Base-by-base conservation (phyloP, 768 basidiomycete species). In the Amanita exitialis region DNA sequence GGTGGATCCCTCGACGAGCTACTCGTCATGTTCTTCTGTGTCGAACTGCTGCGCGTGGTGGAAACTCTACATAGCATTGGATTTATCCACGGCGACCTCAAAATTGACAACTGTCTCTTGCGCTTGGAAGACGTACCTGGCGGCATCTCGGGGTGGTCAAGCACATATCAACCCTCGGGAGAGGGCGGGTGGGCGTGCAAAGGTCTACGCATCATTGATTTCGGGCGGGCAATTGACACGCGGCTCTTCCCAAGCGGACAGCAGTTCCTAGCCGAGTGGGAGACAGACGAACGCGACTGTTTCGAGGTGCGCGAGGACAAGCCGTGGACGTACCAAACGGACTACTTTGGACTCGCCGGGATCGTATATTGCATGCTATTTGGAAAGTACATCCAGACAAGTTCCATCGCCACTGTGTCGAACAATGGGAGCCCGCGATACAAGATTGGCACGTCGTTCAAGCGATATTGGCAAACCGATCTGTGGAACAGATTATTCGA, bases 41-140 rank as follows among this genome's bases (percentile, higher is more conserved):
- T 95, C 60, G 96, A 98, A 65, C 78, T 98, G 5, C 66, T 97
- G 35, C 83, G 83, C 23, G 67, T 88, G 8, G 66, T 97, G 38
- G 92, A 94, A 61, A 82, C 76, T 15, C 78, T 97, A 63, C 96
- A 98, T 64, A 51, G 61, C 13, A 70, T 75, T 0, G 90, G 91
- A 9, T 90, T 98, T 69, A 89, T 99, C 58, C 96, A 99, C 60
- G 95, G 96, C 28, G 96, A 99, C 68, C 77, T 99, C 56, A 99
- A 99, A 73, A 96, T 98, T 64, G 96, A 99, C 69, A 99, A 99
- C 68, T 96, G 94, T 63, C 77, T 99, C n/a, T 72, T 98, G 7
- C 82, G 96, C 4, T 75, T 99, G 41, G 86, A 91, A 56, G 86
- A 90, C 47, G 82, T 87, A 3, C 83, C 84, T 1, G 83, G 82